phyloP scores from a whole-genome alignment of 768 basidiomycete species.

The Boletus huronensis region DNA sequence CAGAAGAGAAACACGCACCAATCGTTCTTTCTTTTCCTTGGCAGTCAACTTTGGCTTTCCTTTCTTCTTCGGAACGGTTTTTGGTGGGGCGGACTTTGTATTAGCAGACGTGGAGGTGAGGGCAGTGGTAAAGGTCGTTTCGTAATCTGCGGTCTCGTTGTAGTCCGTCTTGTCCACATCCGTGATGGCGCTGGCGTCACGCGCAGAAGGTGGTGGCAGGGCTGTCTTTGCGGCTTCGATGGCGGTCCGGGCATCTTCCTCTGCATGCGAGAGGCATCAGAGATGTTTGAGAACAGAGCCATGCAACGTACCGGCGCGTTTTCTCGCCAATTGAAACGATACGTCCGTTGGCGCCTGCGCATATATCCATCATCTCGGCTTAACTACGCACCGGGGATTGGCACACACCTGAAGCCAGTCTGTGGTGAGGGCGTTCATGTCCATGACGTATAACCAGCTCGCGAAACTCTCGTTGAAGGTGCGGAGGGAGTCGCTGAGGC shows the following conservation, averaged over 20 bases:
- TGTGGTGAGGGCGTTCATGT: slow-evolving; percentile 92
- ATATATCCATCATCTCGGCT: background rate
- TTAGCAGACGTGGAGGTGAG: slow-evolving; percentile 33
- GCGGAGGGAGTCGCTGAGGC: slow-evolving; percentile 69
- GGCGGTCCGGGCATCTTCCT: slow-evolving; percentile 51
- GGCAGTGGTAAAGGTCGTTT: slow-evolving; percentile 34
- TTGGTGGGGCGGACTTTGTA: slow-evolving; percentile 37
- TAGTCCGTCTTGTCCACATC: slow-evolving; percentile 32
- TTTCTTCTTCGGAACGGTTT: slow-evolving; percentile 46
- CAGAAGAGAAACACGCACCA: slow-evolving; percentile 41
- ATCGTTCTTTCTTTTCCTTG: slow-evolving; percentile 82
- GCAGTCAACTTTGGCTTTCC: slow-evolving; percentile 65
- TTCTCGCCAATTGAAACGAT: slow-evolving; percentile 56
- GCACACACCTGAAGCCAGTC: slow-evolving; percentile 80
- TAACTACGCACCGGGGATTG: background rate
- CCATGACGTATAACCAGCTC: slow-evolving; percentile 86
- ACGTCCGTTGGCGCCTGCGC: slow-evolving; percentile 55
- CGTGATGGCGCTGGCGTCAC: slow-evolving; percentile 10
- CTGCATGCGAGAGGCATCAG: slow-evolving; percentile 34
- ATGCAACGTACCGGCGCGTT: slow-evolving; percentile 51
- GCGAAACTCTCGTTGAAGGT: slow-evolving; percentile 93
- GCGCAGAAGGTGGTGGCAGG: slow-evolving; percentile 27
- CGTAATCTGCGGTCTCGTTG: slow-evolving; percentile 29
- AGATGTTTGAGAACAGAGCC: background rate
- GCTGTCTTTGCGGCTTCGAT: slow-evolving; percentile 51